Base-by-base conservation (phyloP, 306 rosid species). In the Vicia faba region DNA sequence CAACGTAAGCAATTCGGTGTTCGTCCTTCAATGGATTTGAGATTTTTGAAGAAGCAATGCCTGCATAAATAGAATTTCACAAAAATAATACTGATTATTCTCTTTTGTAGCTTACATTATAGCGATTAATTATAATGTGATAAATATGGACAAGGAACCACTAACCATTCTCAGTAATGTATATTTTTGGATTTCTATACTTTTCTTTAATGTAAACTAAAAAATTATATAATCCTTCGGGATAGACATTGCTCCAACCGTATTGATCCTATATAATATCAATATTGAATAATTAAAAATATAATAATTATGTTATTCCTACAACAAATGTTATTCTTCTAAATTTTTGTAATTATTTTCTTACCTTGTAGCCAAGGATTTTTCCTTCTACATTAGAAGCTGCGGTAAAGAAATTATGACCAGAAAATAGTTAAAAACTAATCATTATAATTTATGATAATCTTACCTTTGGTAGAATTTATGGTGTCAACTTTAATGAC, bases 81-180 rank as follows among this genome's bases (percentile, higher is more conserved):
- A 33, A 59, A 15, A 57, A 57, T 0, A 0, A 57, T 8, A 7
- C 3, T n/a, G 10, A 57, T 7, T 29, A 14, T 0, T 29, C 3
- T 8, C 0, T 28, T 29, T 7, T 26, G n/a, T 56, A 2, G 5
- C 19, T 29, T 11, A 57, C 1, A 57, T n/a, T 29, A 57, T 28
- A 28, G 40, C 4, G n/a, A 31, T 29, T 57, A 11, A 13, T 51
- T 51, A 51, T 50, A 10, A 9, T 50, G 2, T 3, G 9, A 28
- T 51, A 51, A 10, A 18, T 51, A 5, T 51, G 29, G 10, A 20
- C 3, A 20, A 51, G 3, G n/a, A 0, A 51, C 5, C 2, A 18
- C 64, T 5, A 36, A 76, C 79, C 84, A 76, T 81, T 81, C 50
- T 76, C 84, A 0, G 76, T 62, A n/a, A 81, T 64, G 58, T 81